phyloP scores from a whole-genome alignment of 306 rosid genomes.

The Vachellia collinsii region DNA sequence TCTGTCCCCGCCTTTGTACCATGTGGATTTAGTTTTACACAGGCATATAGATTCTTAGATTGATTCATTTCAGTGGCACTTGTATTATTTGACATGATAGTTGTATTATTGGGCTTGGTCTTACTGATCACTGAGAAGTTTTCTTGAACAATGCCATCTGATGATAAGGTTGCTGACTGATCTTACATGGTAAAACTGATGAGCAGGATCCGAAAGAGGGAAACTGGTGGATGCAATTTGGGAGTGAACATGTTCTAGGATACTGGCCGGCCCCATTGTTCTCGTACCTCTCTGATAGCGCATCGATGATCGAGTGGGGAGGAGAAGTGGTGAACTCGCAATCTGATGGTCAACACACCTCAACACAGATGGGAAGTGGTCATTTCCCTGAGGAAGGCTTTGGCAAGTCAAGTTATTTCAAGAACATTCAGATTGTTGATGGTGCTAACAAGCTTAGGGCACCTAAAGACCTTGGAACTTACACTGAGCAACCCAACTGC shows the following conservation, averaged over 20 bases:
- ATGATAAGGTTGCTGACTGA: no score
- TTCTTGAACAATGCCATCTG: no score
- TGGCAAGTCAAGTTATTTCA: no score
- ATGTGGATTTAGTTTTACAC: not conserved
- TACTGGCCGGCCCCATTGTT: slow-evolving; percentile 63
- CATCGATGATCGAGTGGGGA: slow-evolving; percentile 64
- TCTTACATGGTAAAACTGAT: not conserved
- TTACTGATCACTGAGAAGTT: not conserved
- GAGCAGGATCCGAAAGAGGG: slow-evolving; percentile 67
- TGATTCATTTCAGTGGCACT: no score
- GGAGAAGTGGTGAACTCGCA: slow-evolving; percentile 61
- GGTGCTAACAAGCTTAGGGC: slow-evolving; percentile 49
- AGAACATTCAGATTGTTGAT: slow-evolving; percentile 56
- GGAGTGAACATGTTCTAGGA: slow-evolving; percentile 52
- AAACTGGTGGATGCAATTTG: slow-evolving; percentile 70
- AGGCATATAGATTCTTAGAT: not conserved
- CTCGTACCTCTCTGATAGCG: slow-evolving; percentile 54
- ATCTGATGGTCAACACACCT: slow-evolving; percentile 57
- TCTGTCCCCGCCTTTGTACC: not conserved
- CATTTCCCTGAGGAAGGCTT: no score
- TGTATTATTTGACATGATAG: not conserved
- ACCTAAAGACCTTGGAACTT: slow-evolving; percentile 52
- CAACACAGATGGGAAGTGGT: no score
- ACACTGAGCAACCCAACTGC: slow-evolving; percentile 53
- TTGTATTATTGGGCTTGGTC: not conserved